phyloP scores from a whole-genome alignment of 176 grass and related monocot species.

The Ampelocalamus luodianensis region DNA sequence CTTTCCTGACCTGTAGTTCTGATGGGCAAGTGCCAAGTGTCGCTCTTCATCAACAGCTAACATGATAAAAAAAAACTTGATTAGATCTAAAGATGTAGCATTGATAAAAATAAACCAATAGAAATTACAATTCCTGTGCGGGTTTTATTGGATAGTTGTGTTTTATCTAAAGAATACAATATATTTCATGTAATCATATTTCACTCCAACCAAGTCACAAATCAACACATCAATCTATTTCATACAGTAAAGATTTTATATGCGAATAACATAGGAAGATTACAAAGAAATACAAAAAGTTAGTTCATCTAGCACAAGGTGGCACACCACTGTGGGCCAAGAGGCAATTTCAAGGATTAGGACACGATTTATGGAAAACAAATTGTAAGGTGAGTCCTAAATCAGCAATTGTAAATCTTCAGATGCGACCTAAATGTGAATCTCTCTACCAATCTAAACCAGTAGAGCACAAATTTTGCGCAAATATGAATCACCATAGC shows the following conservation, averaged over 20 bases:
- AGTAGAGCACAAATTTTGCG: neutral
- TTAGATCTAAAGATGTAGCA: slow-evolving; percentile 16
- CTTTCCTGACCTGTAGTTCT: slow-evolving; percentile 83
- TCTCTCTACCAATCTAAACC: neutral
- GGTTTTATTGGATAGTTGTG: neutral
- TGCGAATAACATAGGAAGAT: no score
- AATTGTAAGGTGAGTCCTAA: no score
- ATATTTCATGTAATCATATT: neutral
- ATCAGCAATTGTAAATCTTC: neutral
- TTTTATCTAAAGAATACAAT: slow-evolving; percentile 23
- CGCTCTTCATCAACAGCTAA: slow-evolving; percentile 54
- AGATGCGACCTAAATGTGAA: neutral
- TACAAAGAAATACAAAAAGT: no score
- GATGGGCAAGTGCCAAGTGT: slow-evolving; percentile 55
- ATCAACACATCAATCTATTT: neutral
- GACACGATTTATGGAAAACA: no score
- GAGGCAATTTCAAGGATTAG: neutral
- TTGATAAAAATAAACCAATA: neutral
- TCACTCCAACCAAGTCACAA: neutral
- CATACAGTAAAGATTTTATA: neutral
- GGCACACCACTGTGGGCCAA: neutral
- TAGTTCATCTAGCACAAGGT: no score
- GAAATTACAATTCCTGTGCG: neutral
- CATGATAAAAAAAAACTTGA: neutral
- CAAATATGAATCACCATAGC: neutral